These are phyloP conservation scores for Artomyces pyxidatus DNA, from an alignment of 768 basidiomycete genomes.

Conservation along the genomic window DNA sequence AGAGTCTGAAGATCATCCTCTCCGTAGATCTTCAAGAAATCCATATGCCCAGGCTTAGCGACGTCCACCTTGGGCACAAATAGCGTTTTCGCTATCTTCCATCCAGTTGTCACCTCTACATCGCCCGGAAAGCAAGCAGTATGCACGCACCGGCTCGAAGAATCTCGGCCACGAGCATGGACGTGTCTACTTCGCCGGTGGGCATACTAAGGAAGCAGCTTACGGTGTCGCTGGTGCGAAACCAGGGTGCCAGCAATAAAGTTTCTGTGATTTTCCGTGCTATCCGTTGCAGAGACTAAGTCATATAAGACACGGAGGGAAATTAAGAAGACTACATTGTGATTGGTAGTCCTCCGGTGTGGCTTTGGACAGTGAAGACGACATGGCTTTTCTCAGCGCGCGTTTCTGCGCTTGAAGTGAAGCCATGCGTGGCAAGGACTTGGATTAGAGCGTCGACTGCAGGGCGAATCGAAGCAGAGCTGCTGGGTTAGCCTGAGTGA, in stretches of 20 bases:
- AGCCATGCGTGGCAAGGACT: too few relatives aligned
- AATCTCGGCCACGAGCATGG: constrained; percentile 40
- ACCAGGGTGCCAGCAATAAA: constrained; percentile 43
- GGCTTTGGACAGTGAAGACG: constrained; percentile 36
- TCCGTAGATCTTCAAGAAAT: constrained; percentile 55
- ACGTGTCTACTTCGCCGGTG: constrained; percentile 57
- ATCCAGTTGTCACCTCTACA: background rate
- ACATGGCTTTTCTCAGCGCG: constrained; percentile 44
- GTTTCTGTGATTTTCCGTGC: constrained; percentile 39
- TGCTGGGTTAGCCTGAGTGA: too few relatives aligned
- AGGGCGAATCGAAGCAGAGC: too few relatives aligned
- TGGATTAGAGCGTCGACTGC: too few relatives aligned
- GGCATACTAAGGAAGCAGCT: constrained; percentile 84
- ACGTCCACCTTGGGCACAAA: constrained; percentile 62
- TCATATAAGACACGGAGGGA: background rate
- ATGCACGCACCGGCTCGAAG: constrained; percentile 39
- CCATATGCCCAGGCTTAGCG: constrained; percentile 41
- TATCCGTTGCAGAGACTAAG: constrained; percentile 21
- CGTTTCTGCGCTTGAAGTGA: constrained; percentile 37
- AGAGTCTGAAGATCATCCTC: constrained; percentile 49
- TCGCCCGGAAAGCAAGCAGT: background rate
- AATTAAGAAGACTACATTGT: constrained; percentile 42
- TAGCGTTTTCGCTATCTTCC: constrained; percentile 49
- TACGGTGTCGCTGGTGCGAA: constrained; percentile 39
- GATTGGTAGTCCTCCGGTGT: constrained; percentile 37